Percentiles rank a stretch among this genome's conserved stretches.
Conservation (phyloP, 495 filamentous ascomycete genomes). For the Evernia prunastri region DNA sequence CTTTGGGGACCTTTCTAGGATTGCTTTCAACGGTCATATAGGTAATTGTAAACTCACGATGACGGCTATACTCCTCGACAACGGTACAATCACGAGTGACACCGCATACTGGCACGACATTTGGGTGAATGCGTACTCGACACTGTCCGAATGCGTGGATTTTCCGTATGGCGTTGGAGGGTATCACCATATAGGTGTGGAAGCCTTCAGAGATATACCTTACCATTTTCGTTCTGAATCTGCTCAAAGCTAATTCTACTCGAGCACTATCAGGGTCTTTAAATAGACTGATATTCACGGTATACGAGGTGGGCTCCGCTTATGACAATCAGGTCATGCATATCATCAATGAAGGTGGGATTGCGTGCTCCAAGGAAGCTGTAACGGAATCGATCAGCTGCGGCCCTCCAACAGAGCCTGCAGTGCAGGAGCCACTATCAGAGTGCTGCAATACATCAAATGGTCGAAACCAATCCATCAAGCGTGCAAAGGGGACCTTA, state of each 20-base stretch:
- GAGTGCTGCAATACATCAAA: not conserved
- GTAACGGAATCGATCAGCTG: not conserved
- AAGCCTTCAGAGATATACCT: not conserved
- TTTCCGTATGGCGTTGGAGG: not conserved
- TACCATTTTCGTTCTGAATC: not conserved
- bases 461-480: not conserved
- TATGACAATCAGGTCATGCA: not conserved
- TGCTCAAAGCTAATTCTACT: not conserved
- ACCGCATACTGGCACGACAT: not conserved
- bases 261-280: not conserved
- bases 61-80: not conserved
- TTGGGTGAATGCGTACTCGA: not conserved
- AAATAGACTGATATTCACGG: not conserved
- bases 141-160: not conserved
- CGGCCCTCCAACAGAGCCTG: not conserved
- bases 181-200: not conserved
- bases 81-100: constrained; percentile 1
- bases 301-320: not conserved
- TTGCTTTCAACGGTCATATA: not conserved
- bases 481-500: not conserved
- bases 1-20: not conserved
- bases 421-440: not conserved
- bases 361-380: not conserved
- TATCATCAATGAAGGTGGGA: not conserved
- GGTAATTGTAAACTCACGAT: not conserved